Conservation (phyloP, 202 grass and related monocot genomes). For the Panicum hallii region DNA sequence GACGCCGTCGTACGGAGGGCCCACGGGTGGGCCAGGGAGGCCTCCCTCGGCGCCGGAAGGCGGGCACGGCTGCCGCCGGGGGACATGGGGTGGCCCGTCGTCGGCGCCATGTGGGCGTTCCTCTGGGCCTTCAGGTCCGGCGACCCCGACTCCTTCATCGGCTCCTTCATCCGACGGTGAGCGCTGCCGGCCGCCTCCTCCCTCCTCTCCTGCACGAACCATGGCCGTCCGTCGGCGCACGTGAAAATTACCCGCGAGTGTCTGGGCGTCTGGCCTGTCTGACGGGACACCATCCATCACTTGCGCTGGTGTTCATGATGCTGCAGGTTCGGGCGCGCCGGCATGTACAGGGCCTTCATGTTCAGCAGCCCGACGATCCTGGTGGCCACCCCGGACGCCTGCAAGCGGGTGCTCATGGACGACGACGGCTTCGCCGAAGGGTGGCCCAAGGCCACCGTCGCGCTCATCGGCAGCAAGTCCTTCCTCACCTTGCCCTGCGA, state of each 20-base stretch:
- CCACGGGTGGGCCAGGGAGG: neutral
- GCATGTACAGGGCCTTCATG: constrained; percentile 85
- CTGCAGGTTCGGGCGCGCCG: constrained; percentile 65
- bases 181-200: neutral
- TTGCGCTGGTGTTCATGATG: no score
- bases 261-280: neutral
- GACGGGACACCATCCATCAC: neutral
- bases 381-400: constrained; percentile 56
- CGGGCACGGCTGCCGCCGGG: constrained; percentile 66
- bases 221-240: neutral
- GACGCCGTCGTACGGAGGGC: neutral
- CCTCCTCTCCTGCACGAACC: neutral
- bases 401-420: constrained; percentile 87
- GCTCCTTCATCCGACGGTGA: constrained; percentile 66
- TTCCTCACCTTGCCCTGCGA: constrained; percentile 68
- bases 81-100: constrained; percentile 80
- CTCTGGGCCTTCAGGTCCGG: constrained; percentile 81
- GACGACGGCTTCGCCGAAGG: constrained; percentile 66
- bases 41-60: constrained; percentile 27
- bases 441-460: constrained; percentile 71
- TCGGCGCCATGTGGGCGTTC: constrained; percentile 86
- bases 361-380: constrained; percentile 87
- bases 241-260: no score
- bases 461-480: constrained; percentile 78
- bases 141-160: constrained; percentile 83